phyloP scores from a whole-genome alignment of 2,329 filamentous ascomycete species.

The Cytospora chrysosperma region DNA sequence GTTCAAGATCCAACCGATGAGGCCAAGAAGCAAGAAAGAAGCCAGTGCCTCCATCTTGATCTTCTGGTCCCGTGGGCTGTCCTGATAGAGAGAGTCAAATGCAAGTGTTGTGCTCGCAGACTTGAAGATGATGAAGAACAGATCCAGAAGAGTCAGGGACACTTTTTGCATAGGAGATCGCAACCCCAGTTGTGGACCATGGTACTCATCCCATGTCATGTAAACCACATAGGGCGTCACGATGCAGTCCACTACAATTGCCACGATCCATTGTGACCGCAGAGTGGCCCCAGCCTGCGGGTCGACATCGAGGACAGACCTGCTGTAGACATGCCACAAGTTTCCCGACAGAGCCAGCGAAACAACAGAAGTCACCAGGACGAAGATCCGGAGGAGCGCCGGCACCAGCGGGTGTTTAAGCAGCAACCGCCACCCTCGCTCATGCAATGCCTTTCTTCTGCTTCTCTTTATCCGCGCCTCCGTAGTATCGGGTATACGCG shows the following conservation, averaged over 20 bases:
- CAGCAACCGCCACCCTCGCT: conserved; percentile 65
- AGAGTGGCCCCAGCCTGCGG: conserved; percentile 2
- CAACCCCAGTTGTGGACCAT: conserved; percentile 85
- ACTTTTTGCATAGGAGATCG: conserved; percentile 83
- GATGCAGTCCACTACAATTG: conserved; percentile 83
- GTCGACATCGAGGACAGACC: conserved; percentile 44
- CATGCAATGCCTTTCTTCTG: conserved; percentile 50
- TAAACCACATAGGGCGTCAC: conserved; percentile 89
- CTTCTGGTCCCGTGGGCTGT: conserved; percentile 25
- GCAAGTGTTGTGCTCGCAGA: conserved; percentile 88
- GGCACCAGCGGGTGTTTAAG: conserved; percentile 84
- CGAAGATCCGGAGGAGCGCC: conserved; percentile 75
- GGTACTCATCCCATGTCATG: conserved; percentile 96
- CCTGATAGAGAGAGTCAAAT: conserved; percentile 74
- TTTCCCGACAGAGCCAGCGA: conserved; percentile 76
- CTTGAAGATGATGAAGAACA: conserved; percentile 97
- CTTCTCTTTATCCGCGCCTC: conserved; percentile 20
- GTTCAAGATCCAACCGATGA: conserved; percentile 87
- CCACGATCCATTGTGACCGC: conserved; percentile 79
- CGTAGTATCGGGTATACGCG: conserved; percentile 14
- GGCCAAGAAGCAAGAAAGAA: conserved; percentile 73
- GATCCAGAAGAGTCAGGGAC: conserved; percentile 82
- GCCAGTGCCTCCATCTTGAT: conserved; percentile 58
- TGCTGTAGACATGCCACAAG: conserved; percentile 58
- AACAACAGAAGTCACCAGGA: conserved; percentile 78